Evolutionary conservation across 352 stramenopile genomes (phyloP), one percentile per base, ranked within the genome.

Genomic region (Phytophthora tubulina): DNA sequence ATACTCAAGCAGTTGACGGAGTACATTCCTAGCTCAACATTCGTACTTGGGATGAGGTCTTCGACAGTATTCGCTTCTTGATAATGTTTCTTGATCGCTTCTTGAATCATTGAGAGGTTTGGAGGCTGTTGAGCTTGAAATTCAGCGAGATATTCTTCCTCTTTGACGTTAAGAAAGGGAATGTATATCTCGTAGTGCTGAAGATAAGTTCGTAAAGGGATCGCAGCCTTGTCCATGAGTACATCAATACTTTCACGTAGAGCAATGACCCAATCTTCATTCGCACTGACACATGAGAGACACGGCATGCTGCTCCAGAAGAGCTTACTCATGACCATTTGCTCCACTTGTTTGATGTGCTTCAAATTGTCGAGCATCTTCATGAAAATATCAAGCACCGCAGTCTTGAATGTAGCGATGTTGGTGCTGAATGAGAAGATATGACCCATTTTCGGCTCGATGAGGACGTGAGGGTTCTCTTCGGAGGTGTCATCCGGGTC

Each of bases 251-350:
- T 81, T 4, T 89, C 59, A 41, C 83, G 81, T 44, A 97, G 38
- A 10, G 75, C 48, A 0, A 81, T 35, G 1, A 97, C 92, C 93
- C 92, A 98, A 1, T 81, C 68, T 85, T 98, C 95, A 33, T 79
- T 93, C n/a, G 75, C 65, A 52, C 88, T 94, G 3, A 98, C 86
- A 52, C 78, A 86, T 7, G 84, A 80, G 4, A 99, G 86, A 42
- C 93, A 88, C 9, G 95, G 96, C 62, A 98, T 88, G 51, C 92
- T 94, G 60, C 90, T 96, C 96, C 96, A 99, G 51, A 98, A 98
- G 0, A 99, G 80, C 63, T 97, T 96, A 67, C 96, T 94, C 95
- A 99, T 98, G 32, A 98, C 93, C 27, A 85, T 76, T 41, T 97
- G 86, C 75, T 99, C 96, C 8, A 95, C 86, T 67, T 96, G 88